Conservation (phyloP, 345 rosid genomes). For the Salix dunnii region DNA sequence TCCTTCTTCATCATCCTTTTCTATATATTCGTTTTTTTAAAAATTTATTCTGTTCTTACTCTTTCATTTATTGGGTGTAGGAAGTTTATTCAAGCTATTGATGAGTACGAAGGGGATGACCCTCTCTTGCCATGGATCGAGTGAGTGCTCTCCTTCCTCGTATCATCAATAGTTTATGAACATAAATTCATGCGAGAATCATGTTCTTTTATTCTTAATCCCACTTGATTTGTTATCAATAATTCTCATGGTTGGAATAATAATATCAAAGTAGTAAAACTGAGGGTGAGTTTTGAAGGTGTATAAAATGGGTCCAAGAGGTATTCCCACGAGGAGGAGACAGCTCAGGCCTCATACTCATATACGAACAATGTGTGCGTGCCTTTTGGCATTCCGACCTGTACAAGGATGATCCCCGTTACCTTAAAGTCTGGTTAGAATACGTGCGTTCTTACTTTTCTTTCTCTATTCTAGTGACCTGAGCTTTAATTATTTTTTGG, state of each 20-base stretch:
- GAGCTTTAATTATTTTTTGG: background rate
- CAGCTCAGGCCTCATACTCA: slow-evolving; percentile 66
- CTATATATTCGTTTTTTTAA: background rate
- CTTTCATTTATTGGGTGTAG: slow-evolving; percentile 26
- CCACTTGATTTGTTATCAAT: background rate
- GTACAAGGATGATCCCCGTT: slow-evolving; percentile 87
- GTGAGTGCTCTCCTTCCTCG: slow-evolving; percentile 35
- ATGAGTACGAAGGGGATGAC: slow-evolving; percentile 73
- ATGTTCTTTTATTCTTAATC: background rate
- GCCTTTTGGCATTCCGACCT: slow-evolving; percentile 72
- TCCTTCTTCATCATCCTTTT: slow-evolving; percentile 2
- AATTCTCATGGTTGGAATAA: background rate
- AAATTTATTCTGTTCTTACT: background rate
- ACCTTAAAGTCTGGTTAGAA: slow-evolving; percentile 96
- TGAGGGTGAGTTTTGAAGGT: slow-evolving; percentile 38
- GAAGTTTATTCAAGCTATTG: slow-evolving; percentile 68
- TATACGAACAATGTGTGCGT: slow-evolving; percentile 92
- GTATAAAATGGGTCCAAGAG: slow-evolving; percentile 94
- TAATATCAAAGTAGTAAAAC: background rate
- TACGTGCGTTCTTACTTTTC: slow-evolving; percentile 48
- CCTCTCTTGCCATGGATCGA: slow-evolving; percentile 82
- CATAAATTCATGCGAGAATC: background rate
- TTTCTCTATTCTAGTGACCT: background rate
- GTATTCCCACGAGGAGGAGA: slow-evolving; percentile 83
- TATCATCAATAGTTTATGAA: too few relatives aligned